phyloP scores from a whole-genome alignment of 73 alveolate genomes.

The Blepharisma stoltei region DNA sequence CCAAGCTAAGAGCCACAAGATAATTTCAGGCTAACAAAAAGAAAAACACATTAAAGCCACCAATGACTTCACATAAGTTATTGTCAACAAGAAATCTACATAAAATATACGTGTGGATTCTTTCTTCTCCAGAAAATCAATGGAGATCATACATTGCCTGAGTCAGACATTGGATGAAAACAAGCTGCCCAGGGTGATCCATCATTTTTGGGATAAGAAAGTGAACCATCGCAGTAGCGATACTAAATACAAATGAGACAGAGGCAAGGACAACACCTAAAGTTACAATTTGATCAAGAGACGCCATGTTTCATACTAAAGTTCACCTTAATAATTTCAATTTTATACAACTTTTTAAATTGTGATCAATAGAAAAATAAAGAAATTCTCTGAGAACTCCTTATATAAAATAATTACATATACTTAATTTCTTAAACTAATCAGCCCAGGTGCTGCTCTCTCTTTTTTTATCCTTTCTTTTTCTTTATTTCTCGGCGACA shows the following conservation, averaged over 20 bases:
- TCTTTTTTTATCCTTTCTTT: too few species aligned
- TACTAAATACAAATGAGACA: neutral
- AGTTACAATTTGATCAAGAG: neutral
- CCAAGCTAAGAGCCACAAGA: neutral
- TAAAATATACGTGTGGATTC: neutral
- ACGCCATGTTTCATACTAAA: too few species aligned
- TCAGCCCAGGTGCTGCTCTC: too few species aligned
- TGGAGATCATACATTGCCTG: neutral
- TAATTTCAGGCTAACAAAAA: neutral
- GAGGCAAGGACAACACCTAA: neutral
- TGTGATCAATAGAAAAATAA: too few species aligned
- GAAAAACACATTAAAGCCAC: neutral
- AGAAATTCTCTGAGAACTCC: too few species aligned
- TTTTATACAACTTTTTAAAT: too few species aligned
- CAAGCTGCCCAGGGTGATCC: constrained; percentile 20
- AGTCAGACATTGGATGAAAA: neutral
- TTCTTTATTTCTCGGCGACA: too few species aligned
- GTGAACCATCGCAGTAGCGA: neutral
- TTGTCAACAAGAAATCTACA: neutral
- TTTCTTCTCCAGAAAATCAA: neutral
- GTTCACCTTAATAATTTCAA: too few species aligned
- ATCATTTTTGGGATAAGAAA: neutral
- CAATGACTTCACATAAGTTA: neutral
- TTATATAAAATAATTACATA: too few species aligned
- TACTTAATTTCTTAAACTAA: too few species aligned